Percentiles rank a stretch among this genome's conserved stretches.
Evolutionary conservation across 148 eudicot genomes (phyloP).

Genomic region (Cornus kousa): DNA sequence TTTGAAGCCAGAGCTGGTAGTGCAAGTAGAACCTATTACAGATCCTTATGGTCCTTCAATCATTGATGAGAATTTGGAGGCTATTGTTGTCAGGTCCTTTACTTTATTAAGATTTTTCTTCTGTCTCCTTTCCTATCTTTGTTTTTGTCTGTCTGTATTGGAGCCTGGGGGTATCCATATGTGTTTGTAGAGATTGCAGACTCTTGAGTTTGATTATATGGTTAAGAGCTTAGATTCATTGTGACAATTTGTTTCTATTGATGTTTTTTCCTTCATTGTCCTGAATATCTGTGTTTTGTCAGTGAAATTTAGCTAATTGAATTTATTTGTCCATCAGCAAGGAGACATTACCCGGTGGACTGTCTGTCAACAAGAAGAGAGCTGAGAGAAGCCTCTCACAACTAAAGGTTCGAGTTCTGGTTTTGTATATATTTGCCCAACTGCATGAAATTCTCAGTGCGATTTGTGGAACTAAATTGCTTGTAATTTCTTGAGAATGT

Average conservation of each 20-base stretch:
- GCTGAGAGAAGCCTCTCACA: slow-evolving; percentile 66
- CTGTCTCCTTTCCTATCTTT: not conserved
- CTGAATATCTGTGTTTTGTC: not conserved
- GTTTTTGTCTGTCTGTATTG: not conserved
- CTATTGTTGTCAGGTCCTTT: slow-evolving; percentile 85
- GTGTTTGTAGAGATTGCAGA: no score
- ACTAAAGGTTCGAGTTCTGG: slow-evolving; percentile 51
- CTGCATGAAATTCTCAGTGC: no score
- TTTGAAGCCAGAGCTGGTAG: slow-evolving; percentile 67
- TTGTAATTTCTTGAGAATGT: not conserved
- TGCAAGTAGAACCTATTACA: slow-evolving; percentile 73
- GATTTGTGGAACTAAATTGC: not conserved
- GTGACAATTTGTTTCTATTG: no score
- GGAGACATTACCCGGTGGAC: slow-evolving; percentile 82
- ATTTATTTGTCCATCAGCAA: slow-evolving; percentile 49
- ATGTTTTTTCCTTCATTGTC: no score
- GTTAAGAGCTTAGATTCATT: no score
- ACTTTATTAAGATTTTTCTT: not conserved
- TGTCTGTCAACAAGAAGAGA: slow-evolving; percentile 76
- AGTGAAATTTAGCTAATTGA: not conserved
- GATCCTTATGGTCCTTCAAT: slow-evolving; percentile 96
- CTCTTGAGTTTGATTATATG: no score
- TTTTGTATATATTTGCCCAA: not conserved
- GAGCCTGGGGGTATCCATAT: no score
- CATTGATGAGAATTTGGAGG: slow-evolving; percentile 81